Percentiles rank a stretch among this genome's conserved stretches.
phyloP scores from a whole-genome alignment of 371 early-diverging fungal species.

The Ordospora pajunii region DNA sequence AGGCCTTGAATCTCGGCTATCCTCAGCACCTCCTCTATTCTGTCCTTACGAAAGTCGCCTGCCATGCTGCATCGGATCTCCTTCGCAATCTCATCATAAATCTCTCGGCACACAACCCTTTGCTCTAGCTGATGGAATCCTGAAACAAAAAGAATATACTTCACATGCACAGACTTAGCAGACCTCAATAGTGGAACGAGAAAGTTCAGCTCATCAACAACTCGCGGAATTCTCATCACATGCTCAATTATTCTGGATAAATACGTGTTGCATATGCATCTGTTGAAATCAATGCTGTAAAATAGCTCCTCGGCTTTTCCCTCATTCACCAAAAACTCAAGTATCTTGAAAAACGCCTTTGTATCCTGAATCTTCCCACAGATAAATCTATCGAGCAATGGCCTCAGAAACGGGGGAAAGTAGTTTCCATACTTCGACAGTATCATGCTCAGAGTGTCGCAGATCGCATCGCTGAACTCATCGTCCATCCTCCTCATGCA shows the following conservation, averaged over 20 bases:
- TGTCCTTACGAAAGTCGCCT: not conserved
- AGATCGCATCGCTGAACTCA: not conserved
- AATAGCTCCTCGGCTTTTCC: not conserved
- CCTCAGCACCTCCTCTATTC: not conserved
- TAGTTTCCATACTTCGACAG: constrained; percentile 3
- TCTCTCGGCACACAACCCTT: not conserved
- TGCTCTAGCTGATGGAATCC: not conserved
- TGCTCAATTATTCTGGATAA: not conserved
- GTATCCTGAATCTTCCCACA: not conserved
- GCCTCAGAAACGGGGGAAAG: constrained; percentile 8
- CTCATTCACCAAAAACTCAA: constrained; percentile 1
- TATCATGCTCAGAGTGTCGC: not conserved
- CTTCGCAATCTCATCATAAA: not conserved
- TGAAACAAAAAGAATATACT: not conserved
- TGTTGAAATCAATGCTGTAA: not conserved
- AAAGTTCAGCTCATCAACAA: constrained; percentile 6
- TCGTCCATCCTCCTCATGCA: constrained; percentile 10
- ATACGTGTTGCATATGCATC: constrained; percentile 4
- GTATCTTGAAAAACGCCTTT: not conserved
- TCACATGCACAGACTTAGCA: not conserved
- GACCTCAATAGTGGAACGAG: not conserved
- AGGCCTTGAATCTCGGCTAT: not conserved
- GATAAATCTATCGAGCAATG: constrained; percentile 9
- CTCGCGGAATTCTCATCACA: not conserved
- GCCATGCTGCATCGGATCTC: not conserved